phyloP scores from a whole-genome alignment of 306 rosid genomes.

The Fagus sylvatica region DNA sequence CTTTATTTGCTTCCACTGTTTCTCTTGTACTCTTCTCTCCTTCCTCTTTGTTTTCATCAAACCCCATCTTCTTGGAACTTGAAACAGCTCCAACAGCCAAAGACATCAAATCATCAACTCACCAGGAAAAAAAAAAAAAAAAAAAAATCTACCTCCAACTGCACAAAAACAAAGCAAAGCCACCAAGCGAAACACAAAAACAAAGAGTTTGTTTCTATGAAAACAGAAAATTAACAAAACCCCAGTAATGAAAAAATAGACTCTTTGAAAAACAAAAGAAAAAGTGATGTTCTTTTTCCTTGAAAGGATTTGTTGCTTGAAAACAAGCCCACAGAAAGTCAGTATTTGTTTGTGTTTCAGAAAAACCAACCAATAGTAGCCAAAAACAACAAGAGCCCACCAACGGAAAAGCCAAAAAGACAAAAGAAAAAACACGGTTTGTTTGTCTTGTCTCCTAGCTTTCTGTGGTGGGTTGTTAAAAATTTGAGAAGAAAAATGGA shows the following conservation, averaged over 20 bases:
- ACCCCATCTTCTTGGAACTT: conserved; percentile 67
- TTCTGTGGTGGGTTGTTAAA: conserved; percentile 44
- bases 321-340: conserved; percentile 18
- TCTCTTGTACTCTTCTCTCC: conserved; percentile 20
- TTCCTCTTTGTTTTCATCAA: conserved; percentile 53
- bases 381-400: conserved; percentile 1
- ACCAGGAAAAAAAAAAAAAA: neutral
- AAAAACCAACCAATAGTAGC: conserved; percentile 26
- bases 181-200: conserved; percentile 8
- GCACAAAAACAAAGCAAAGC: conserved; percentile 2
- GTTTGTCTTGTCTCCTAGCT: conserved; percentile 17
- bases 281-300: neutral
- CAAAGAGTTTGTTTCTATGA: neutral
- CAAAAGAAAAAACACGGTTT: conserved; percentile 2
- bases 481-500: conserved; percentile 17
- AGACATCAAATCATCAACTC: conserved; percentile 51
- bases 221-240: conserved; percentile 1
- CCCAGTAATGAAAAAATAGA: neutral
- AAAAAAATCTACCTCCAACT: neutral
- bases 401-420: neutral
- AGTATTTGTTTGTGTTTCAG: conserved; percentile 8
- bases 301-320: conserved; percentile 10
- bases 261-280: neutral
- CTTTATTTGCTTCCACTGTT: conserved; percentile 30
- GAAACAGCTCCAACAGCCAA: conserved; percentile 51